phyloP scores from a whole-genome alignment of 257 asterid genomes.

The Przewalskia tangutica region DNA sequence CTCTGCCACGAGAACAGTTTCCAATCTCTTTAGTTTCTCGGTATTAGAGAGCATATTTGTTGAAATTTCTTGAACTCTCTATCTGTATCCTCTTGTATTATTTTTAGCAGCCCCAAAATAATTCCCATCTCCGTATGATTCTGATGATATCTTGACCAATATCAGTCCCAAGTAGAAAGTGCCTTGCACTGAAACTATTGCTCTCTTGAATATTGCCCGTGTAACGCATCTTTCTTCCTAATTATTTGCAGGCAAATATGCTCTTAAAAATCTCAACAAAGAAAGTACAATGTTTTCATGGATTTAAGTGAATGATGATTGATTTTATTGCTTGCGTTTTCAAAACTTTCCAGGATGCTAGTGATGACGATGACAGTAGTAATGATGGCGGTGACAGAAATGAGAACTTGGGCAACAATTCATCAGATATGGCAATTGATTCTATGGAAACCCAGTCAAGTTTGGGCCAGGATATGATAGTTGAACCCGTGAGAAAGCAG shows the following conservation, averaged over 20 bases:
- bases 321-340: not conserved
- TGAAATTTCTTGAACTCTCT: not conserved
- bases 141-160: not conserved
- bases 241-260: not conserved
- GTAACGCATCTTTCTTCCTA: not conserved
- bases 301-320: not conserved
- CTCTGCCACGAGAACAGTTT: too few relatives aligned
- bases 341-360: not conserved
- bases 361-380: constrained; percentile 11
- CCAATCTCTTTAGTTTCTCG: too few relatives aligned
- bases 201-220: not conserved
- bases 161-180: not conserved
- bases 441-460: constrained; percentile 13
- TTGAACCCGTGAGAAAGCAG: not conserved
- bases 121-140: not conserved
- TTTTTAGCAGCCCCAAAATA: not conserved
- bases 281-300: not conserved
- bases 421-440: too few relatives aligned
- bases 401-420: too few relatives aligned
- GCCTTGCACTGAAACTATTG: not conserved
- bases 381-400: constrained; percentile 20
- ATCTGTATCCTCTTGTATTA: not conserved
- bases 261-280: not conserved
- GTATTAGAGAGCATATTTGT: too few relatives aligned
- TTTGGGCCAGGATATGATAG: not conserved